phyloP scores from a whole-genome alignment of 2,329 filamentous ascomycete genomes.

The Colletotrichum spinosum region DNA sequence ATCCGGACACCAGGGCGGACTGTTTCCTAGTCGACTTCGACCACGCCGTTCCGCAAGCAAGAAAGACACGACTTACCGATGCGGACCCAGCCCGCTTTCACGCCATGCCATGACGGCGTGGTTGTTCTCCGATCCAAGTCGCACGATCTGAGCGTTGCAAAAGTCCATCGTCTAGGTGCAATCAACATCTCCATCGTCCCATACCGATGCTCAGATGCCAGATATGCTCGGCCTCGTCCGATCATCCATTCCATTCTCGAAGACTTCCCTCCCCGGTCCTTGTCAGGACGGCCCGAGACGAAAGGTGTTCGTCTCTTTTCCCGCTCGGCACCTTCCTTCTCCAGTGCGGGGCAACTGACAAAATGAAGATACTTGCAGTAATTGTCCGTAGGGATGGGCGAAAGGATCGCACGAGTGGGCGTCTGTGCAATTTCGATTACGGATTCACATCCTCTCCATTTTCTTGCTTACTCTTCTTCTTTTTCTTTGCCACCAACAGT shows the following conservation, averaged over 20 bases:
- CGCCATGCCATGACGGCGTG: no score
- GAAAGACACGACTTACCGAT: no score
- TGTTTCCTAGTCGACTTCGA: no score
- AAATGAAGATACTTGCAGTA: no score
- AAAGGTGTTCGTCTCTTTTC: conserved; percentile 1
- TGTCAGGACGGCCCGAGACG: conserved; percentile 34
- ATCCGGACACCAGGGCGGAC: no score
- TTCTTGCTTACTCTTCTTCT: neutral
- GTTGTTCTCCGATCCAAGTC: neutral
- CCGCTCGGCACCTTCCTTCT: conserved; percentile 3
- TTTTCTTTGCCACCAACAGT: conserved; percentile 1
- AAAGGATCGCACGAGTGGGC: conserved; percentile 10
- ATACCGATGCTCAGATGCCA: neutral
- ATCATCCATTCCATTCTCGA: conserved; percentile 7
- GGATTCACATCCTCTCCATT: neutral
- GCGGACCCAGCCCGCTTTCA: no score
- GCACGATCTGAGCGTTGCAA: neutral
- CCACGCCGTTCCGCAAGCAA: no score
- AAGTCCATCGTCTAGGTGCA: no score
- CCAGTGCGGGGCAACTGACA: conserved; percentile 8
- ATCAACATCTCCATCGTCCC: no score
- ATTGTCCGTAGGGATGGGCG: neutral
- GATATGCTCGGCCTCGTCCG: conserved; percentile 15
- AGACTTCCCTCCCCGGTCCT: conserved; percentile 24
- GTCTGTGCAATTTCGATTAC: neutral